Base-by-base conservation (phyloP, 2,329 filamentous ascomycete genomes). In the Colletotrichum eremochloae region DNA sequence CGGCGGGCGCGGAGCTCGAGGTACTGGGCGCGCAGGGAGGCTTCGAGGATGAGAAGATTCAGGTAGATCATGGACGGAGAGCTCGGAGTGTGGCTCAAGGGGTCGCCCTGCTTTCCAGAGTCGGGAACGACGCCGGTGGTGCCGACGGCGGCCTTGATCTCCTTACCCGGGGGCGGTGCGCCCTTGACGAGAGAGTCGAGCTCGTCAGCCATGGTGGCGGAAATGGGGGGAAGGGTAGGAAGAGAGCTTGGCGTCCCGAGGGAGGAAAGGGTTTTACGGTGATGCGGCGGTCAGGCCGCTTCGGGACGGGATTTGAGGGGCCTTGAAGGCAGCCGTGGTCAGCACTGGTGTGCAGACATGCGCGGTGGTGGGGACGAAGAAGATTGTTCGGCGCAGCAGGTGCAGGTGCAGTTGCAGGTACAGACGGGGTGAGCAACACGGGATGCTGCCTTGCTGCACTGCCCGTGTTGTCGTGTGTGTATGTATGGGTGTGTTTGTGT, bases 51-150 rank as follows among this genome's bases (percentile, higher is more conserved):
- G 71, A 99, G 89, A 33, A 99, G 92, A 83, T 99, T 99, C 78
- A 99, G 91, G 84, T 99, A 99, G 79, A 99, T 98, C 86, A 97
- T 96, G 67, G 94, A 94, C 57, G 95, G 95, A 20, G 94, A 94
- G 79, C 93, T 96, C n/a, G 95, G 95, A 20, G 96, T 90, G 74
- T 92, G 91, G 77, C 91, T 92, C 74, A 96, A 89, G 38, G 94
- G 94, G 80, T 97, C 94, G 79, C 84, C 84, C 38, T 85, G 82
- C 77, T 86, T 87, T 76, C 77, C 78, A 76, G 84, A 76, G 75
- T 84, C 76, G 75, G 85, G 81, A 75, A 80, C 76, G 79, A 86
- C 83, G 77, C 85, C 81, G 78, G 82, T 83, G 64, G 83, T 83
- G 76, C 81, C 78, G 29, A 70, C 72, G 53, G 67, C 66, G 40